Base-by-base conservation (phyloP, 2,329 filamentous ascomycete species). In the Ophiosphaerella narmari region DNA sequence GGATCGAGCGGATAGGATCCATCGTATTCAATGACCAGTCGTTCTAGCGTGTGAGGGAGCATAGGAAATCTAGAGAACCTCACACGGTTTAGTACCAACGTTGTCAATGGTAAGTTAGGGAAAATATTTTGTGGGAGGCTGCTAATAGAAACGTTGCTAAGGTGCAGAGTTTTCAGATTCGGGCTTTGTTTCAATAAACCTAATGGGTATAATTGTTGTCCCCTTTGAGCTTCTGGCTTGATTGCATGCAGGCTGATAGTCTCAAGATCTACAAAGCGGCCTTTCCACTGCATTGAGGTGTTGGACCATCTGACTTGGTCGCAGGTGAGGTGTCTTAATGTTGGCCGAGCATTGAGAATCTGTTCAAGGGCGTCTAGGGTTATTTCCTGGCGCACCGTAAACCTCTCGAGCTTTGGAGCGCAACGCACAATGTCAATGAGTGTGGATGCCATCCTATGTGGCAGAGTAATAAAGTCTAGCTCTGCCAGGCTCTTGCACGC, bases 401-500 rank as follows among this genome's bases (percentile, higher is more conserved):
- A 35, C 14, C 47, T 65, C 39, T 66, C 65, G 12, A 75, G 50
- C 2, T 58, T 63, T 1, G 40, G 39, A 18, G 64, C 64, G 16
- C 40, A 51, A 36, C 64, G 60, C 6, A 60, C 62, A 9, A 73
- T 53, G n/a, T 70, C 64, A 11, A 71, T 52, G 7, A 74, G 45
- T 6, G 65, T 64, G 1, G 69, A 58, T 5, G 59, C 61, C 33
- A 63, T 45, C 23, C 55, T 57, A 5, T 66, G 34, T 3, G 60
- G 65, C 5, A 66, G 44, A 5, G 58, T 60, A 1, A 71, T 36
- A 31, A 76, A 59, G n/a, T 66, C 64, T n/a, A 76, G 39, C 5
- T 63, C 55, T 5, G 59, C 38, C 1, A 77, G 65, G 7, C 57
- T 43, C 36, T 69, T 71, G 43, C 76, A 78, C 2, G 65, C 63